Evolutionary conservation across 495 filamentous ascomycete genomes (phyloP).

Genomic region (Thermothielavioides terrestris): DNA sequence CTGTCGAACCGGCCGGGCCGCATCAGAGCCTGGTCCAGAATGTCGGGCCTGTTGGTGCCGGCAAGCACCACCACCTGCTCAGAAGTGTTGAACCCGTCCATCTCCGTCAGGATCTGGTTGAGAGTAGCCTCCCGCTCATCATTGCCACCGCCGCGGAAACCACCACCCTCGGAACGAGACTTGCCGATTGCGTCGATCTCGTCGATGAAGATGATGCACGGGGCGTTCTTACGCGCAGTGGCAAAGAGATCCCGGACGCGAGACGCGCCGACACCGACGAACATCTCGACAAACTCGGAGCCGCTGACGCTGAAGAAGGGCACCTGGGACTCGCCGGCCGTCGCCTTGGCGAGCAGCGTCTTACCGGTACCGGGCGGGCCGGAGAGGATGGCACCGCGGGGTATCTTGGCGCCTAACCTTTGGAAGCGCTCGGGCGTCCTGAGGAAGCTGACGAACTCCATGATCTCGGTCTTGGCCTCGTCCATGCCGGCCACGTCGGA

Average conservation of each 20-base stretch:
- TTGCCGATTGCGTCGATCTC: constrained; percentile 98
- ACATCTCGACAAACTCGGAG: constrained; percentile 99
- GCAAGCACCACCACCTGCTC: constrained; percentile 98
- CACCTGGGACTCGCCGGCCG: constrained; percentile 92
- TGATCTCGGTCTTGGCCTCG: constrained; percentile 95
- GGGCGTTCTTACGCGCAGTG: constrained; percentile 88
- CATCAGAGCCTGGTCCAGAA: constrained; percentile 92
- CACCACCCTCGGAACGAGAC: constrained; percentile 59
- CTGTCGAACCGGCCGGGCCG: constrained; percentile 93
- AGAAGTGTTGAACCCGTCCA: constrained; percentile 97
- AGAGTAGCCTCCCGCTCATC: constrained; percentile 94
- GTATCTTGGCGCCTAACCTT: constrained; percentile 92
- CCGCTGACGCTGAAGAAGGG: constrained; percentile 98
- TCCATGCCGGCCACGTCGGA: constrained; percentile 97
- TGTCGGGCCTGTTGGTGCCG: constrained; percentile 89
- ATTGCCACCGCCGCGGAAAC: constrained; percentile 74
- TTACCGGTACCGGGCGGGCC: constrained; percentile 98
- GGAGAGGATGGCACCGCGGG: constrained; percentile 89
- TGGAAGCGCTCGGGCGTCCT: constrained; percentile 84
- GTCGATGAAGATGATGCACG: constrained; percentile 99
- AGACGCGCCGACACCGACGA: constrained; percentile 94
- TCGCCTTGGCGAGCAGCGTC: constrained; percentile 93
- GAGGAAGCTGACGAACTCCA: constrained; percentile 97
- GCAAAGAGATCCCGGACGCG: constrained; percentile 92
- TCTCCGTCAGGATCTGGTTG: constrained; percentile 97